These are phyloP conservation scores for Larix kaempferi DNA, from an alignment of 75 land plant species.

Conservation along the genomic window DNA sequence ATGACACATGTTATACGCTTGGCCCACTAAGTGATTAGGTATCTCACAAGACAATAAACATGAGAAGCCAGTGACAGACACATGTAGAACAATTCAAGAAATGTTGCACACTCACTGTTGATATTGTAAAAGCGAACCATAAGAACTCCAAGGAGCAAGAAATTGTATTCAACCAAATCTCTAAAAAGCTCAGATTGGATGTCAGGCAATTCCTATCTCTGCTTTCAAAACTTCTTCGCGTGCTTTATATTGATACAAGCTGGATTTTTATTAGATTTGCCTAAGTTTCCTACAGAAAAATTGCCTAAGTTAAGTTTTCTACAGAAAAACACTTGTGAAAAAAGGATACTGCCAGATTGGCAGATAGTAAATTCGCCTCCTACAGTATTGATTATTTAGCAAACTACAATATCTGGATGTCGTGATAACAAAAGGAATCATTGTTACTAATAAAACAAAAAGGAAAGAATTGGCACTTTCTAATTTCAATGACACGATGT, in stretches of 20 bases:
- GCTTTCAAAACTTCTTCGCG: not conserved
- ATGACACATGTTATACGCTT: too few relatives aligned
- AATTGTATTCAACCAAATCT: not conserved
- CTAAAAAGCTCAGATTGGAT: not conserved
- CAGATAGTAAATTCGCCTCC: not conserved
- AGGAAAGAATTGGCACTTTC: too few relatives aligned
- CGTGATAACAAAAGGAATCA: not conserved
- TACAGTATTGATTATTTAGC: too few relatives aligned
- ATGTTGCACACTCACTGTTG: too few relatives aligned
- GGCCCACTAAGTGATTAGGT: too few relatives aligned
- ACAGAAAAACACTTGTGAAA: too few relatives aligned
- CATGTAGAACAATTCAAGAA: too few relatives aligned
- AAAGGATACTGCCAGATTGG: not conserved
- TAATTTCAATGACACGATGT: not conserved
- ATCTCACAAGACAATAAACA: too few relatives aligned
- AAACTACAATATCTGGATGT: not conserved
- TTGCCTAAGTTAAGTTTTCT: constrained; percentile 10
- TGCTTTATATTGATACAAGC: not conserved
- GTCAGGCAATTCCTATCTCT: constrained; percentile 4
- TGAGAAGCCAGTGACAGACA: too few relatives aligned
- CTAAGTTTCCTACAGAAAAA: constrained; percentile 4
- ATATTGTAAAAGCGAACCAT: not conserved
- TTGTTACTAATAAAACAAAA: too few relatives aligned
- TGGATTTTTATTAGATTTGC: not conserved
- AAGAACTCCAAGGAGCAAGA: not conserved